Base-by-base conservation (phyloP, 2,329 filamentous ascomycete genomes). In the Xylariaceae sp. region DNA sequence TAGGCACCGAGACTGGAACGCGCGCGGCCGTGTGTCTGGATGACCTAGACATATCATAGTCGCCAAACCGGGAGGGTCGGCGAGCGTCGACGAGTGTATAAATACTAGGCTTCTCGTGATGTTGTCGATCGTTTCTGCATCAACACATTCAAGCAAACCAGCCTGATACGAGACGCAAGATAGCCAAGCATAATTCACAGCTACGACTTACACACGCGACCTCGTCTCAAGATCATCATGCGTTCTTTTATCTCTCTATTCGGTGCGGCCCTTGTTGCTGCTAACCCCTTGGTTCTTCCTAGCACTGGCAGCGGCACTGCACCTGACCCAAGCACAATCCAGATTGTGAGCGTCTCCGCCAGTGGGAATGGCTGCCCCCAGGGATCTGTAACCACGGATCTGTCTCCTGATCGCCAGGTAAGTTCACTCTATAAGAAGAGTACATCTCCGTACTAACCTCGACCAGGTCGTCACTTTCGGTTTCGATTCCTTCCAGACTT, bases 401-500 rank as follows among this genome's bases (percentile, higher is more conserved):
- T 77, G 58, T 75, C 74, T 8, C 67, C 73, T 9, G 74, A 78
- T 64, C 68, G 71, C 58, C 75, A 73, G 26, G 75, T 73, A 52
- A 65, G 68, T 50, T 27, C 15, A 20, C 7, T 7, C 21, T 18
- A 36, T 24, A 13, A 32, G 5, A 29, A 11, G 6, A 26, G 2
- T 18, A 11, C 26, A 13, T 15, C 20, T n/a, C 13, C 20, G 9
- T 51, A 41, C 57, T 64, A 46, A 61, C n/a, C 10, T 36, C 11
- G 2, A 20, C 37, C 23, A 75, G 73, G 67, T 77, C 61, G 71
- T 78, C 64, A 78, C 75, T 43, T 77, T 78, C 51, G 75, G 75
- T 53, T 77, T 77, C 60, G 75, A 77, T 58, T 57, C 62, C 42
- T 78, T 77, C 70, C 75, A 77, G 67, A 76, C 75, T 46, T 77